Conservation (phyloP, 2,329 filamentous ascomycete species). For the Paracamarosporium sp. region DNA sequence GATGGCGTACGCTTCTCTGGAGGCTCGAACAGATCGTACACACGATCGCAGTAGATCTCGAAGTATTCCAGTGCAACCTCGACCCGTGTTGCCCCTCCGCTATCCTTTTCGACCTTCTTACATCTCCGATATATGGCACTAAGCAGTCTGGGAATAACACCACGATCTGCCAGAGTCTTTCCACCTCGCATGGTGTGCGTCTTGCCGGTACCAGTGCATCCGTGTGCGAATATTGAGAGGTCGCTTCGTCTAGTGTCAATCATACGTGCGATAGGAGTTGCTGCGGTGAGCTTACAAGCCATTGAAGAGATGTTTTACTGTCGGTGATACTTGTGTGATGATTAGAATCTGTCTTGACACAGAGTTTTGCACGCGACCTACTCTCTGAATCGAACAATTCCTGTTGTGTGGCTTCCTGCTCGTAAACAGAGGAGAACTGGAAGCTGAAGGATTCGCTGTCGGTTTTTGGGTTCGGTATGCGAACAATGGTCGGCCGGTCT, state of each 20-base stretch:
- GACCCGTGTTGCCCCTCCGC: constrained; percentile 72
- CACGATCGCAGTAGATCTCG: constrained; percentile 97
- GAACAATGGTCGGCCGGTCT: constrained; percentile 70
- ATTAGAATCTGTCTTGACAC: constrained; percentile 19
- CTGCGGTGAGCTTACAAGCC: constrained; percentile 61
- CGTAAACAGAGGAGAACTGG: constrained; percentile 93
- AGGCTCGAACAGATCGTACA: constrained; percentile 87
- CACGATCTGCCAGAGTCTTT: constrained; percentile 82
- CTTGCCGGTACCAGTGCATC: constrained; percentile 91
- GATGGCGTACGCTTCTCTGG: constrained; percentile 84
- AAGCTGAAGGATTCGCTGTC: constrained; percentile 90
- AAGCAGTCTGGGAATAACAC: constrained; percentile 84
- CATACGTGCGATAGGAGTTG: constrained; percentile 61
- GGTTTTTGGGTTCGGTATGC: constrained; percentile 94
- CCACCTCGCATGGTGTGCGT: constrained; percentile 96
- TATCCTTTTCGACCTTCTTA: constrained; percentile 85
- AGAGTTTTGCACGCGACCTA: constrained; percentile 46
- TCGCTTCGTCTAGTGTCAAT: constrained; percentile 19
- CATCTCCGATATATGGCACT: constrained; percentile 85
- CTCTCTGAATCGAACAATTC: constrained; percentile 89
- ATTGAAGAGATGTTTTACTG: constrained; percentile 89
- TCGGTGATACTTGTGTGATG: constrained; percentile 73
- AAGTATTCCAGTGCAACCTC: constrained; percentile 86
- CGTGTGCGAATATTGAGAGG: constrained; percentile 85
- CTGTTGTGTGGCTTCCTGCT: constrained; percentile 79